Conservation (phyloP, 139 green algal species). For the Micractinium conductrix region DNA sequence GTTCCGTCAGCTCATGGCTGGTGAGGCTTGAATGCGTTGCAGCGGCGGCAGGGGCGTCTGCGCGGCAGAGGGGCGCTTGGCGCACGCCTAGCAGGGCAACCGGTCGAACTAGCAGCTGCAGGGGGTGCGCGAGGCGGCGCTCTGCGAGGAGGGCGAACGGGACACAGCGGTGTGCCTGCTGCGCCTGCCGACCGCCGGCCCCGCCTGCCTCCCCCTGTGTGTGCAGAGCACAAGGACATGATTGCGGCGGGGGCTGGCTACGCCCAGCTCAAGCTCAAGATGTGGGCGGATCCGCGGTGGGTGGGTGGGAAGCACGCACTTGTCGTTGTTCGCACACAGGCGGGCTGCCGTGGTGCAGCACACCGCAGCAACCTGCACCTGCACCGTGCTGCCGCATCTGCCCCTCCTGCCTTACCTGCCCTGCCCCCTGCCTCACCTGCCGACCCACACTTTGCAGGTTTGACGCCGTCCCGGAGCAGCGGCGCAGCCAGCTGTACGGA, state of each 20-base stretch:
- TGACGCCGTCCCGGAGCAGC: conserved; percentile 37
- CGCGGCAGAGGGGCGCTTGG: too few species aligned
- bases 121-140: too few species aligned
- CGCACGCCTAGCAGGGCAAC: too few species aligned
- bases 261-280: conserved; percentile 24
- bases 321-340: neutral
- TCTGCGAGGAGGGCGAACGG: too few species aligned
- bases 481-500: conserved; percentile 42
- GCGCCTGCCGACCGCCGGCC: too few species aligned
- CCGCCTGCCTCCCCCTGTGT: too few species aligned
- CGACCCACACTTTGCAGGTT: conserved; percentile 34
- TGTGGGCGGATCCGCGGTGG: conserved; percentile 15
- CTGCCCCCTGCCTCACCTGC: neutral
- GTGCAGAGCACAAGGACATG: conserved; percentile 5
- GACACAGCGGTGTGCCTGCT: too few species aligned
- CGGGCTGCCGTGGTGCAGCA: neutral
- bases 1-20: conserved; percentile 50
- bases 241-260: conserved; percentile 32
- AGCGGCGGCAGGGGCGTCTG: too few species aligned
- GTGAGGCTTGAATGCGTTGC: too few species aligned
- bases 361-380: neutral
- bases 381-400: neutral
- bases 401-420: neutral
- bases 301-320: neutral
- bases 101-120: too few species aligned